phyloP scores from a whole-genome alignment of 2,329 filamentous ascomycete species.

The Fusarium hostae region DNA sequence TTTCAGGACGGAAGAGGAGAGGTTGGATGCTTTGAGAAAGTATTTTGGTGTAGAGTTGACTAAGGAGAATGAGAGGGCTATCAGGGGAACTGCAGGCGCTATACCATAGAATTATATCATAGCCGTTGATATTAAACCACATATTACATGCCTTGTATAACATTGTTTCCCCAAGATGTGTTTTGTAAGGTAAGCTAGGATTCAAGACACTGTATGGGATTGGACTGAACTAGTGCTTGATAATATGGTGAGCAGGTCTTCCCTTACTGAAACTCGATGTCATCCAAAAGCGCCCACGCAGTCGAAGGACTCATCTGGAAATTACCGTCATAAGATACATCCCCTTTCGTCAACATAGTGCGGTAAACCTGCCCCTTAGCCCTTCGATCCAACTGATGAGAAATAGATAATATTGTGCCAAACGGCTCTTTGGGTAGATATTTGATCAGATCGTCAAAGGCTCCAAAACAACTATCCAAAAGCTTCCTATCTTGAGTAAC shows the following conservation, averaged over 20 bases:
- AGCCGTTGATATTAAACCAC: background rate
- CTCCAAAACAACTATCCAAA: conserved; percentile 6
- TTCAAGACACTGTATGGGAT: fast-evolving
- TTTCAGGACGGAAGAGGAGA: conserved; percentile 7
- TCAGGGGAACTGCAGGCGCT: conserved; percentile 10
- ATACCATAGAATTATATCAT: background rate
- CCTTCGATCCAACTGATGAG: conserved; percentile 25
- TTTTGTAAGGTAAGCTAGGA: background rate
- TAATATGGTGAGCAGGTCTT: background rate
- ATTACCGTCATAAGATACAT: background rate
- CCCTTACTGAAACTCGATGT: conserved; percentile 16
- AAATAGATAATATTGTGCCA: conserved; percentile 16
- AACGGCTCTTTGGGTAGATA: conserved; percentile 5
- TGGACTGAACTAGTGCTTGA: no score
- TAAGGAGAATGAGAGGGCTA: conserved; percentile 4
- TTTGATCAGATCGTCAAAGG: background rate
- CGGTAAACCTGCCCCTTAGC: conserved; percentile 30
- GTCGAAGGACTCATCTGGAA: conserved; percentile 18
- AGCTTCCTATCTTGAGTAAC: conserved; percentile 6
- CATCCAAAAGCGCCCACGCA: conserved; percentile 23
- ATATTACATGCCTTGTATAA: background rate
- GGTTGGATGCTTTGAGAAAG: background rate
- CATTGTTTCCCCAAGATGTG: background rate
- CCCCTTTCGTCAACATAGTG: background rate
- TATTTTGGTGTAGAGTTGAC: conserved; percentile 19